A percentile compares a stretch with the other conserved stretches of the same genome.
Evolutionary conservation across 768 basidiomycete genomes (phyloP).

Genomic region (Ramaria rubella): DNA sequence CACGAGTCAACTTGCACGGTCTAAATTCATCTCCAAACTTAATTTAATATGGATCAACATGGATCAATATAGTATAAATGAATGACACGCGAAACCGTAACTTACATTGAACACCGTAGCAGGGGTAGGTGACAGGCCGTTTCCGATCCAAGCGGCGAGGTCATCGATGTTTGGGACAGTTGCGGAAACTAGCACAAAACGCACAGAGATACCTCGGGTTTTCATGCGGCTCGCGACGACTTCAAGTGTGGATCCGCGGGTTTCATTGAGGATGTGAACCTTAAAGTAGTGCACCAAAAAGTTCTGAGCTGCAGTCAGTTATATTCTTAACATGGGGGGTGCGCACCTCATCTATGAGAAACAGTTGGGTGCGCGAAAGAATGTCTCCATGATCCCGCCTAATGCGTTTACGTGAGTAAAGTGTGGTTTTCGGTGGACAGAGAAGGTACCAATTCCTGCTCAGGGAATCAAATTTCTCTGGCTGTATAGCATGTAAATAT

Average conservation of each 20-base stretch:
- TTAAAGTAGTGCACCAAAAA: constrained; percentile 25
- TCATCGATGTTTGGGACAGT: constrained; percentile 92
- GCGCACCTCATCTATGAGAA: constrained; percentile 85
- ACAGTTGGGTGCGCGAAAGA: constrained; percentile 64
- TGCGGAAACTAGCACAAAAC: constrained; percentile 88
- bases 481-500: constrained; percentile 36
- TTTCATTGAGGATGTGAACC: constrained; percentile 91
- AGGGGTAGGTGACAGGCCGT: constrained; percentile 29
- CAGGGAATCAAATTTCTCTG: constrained; percentile 95
- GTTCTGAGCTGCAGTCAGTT: too few species aligned
- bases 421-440: neutral
- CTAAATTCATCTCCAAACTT: constrained; percentile 93
- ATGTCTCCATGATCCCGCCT: constrained; percentile 63
- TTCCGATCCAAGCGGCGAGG: constrained; percentile 82
- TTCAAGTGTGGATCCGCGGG: constrained; percentile 86
- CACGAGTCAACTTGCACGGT: constrained; percentile 70
- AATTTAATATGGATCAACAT: neutral
- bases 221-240: constrained; percentile 95
- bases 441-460: constrained; percentile 73
- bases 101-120: constrained; percentile 69
- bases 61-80: neutral
- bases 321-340: neutral
- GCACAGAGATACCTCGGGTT: constrained; percentile 54
- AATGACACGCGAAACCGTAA: neutral
- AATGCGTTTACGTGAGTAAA: neutral